A percentile compares a stretch with the other conserved stretches of the same genome.
Evolutionary conservation across 2,329 filamentous ascomycete genomes (phyloP).

Genomic region (Dactylonectria macrodidyma): DNA sequence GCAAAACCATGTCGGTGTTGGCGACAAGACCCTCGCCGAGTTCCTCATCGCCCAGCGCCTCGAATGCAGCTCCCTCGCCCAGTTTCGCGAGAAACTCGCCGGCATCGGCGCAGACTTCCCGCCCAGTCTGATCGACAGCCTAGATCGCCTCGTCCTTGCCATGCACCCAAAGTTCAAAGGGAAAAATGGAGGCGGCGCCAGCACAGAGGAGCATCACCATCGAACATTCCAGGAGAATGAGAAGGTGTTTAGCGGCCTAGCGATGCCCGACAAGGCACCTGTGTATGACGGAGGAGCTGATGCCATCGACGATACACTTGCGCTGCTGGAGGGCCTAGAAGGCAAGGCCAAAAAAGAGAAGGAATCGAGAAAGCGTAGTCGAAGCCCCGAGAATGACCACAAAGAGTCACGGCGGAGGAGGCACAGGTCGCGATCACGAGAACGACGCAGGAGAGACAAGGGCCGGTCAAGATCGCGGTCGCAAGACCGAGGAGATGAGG

Average conservation of each 20-base stretch:
- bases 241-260: conserved; percentile 90
- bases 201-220: conserved; percentile 57
- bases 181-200: conserved; percentile 56
- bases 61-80: conserved; percentile 77
- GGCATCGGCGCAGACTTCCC: conserved; percentile 87
- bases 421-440: conserved; percentile 59
- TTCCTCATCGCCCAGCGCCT: conserved; percentile 94
- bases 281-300: conserved; percentile 62
- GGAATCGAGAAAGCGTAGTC: conserved; percentile 69
- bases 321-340: conserved; percentile 89
- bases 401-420: conserved; percentile 59
- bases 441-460: conserved; percentile 55
- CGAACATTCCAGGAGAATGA: conserved; percentile 79
- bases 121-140: conserved; percentile 87
- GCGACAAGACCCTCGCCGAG: conserved; percentile 95
- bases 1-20: conserved; percentile 92
- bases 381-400: conserved; percentile 68
- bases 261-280: conserved; percentile 83
- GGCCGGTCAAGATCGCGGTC: conserved; percentile 57
- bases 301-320: conserved; percentile 93
- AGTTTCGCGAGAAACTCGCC: conserved; percentile 84
- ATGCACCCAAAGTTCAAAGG: conserved; percentile 93
- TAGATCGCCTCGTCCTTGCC: conserved; percentile 88
- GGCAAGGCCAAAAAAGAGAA: conserved; percentile 71
- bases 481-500: conserved; percentile 60